Conservation (phyloP, 202 grass and related monocot genomes). For the Eragrostis tef region DNA sequence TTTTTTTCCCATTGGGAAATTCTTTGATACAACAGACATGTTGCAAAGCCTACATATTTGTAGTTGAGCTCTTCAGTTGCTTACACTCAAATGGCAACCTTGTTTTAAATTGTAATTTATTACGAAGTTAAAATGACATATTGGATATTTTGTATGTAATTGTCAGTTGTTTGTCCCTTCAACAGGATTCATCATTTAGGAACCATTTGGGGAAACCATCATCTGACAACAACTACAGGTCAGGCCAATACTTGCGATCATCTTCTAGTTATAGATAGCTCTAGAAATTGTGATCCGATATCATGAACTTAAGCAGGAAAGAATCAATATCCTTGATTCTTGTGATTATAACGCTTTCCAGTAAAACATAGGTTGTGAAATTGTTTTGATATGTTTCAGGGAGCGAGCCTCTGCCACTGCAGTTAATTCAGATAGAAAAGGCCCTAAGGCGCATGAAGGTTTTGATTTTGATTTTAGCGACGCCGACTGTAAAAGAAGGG, state of each 20-base stretch:
- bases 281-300: background rate
- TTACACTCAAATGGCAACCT: background rate
- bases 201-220: slow-evolving; percentile 56
- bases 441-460: slow-evolving; percentile 43
- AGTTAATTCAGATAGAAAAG: slow-evolving; percentile 44
- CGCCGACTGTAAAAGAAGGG: slow-evolving; percentile 51
- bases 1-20: slow-evolving; percentile 4
- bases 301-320: slow-evolving; percentile 19
- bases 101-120: slow-evolving; percentile 31
- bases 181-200: slow-evolving; percentile 64
- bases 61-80: slow-evolving; percentile 7
- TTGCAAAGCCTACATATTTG: background rate
- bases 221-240: slow-evolving; percentile 65
- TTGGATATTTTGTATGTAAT: slow-evolving; percentile 37
- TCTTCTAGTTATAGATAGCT: slow-evolving; percentile 29
- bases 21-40: slow-evolving; percentile 6
- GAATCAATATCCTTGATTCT: background rate
- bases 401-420: background rate
- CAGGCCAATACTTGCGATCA: slow-evolving; percentile 21
- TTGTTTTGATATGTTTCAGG: slow-evolving; percentile 53
- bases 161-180: slow-evolving; percentile 22
- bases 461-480: slow-evolving; percentile 54
- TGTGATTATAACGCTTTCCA: slow-evolving; percentile 17
- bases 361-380: slow-evolving; percentile 35
- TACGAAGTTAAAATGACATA: background rate